Evolutionary conservation across 1,139 yeast genomes (phyloP), one percentile per base, ranked within the genome.

Genomic region (Scheffersomyces titani): DNA sequence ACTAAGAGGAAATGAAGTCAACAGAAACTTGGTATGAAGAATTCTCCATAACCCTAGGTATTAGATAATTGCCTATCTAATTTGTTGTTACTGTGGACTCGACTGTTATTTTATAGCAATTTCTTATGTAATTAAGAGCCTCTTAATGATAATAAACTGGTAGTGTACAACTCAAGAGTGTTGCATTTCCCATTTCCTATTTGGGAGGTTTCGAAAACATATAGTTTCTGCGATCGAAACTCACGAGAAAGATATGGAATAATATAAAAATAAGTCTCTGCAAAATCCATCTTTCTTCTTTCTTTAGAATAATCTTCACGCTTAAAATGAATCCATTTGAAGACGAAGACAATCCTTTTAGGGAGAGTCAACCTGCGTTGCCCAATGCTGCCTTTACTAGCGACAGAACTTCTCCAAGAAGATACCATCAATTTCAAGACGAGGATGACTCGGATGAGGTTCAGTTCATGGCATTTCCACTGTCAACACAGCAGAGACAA

Each of bases 341-440:
- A 40, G 78, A 72, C 49, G 71, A 71, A 3, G 71, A 67, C 55
- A 59, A 63, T 51, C 80, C 81, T 2, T 77, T 74, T 59, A 60
- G 63, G 57, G 80, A 75, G 55, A 62, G 61, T 9, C 51, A 61
- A 13, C 80, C 78, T 19, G 64, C 71, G 53, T 65, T 73, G 20
- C 83, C 83, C 16, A 65, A 68, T 56, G 78, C 79, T 19, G 83
- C 82, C 2, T 78, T 78, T 60, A 76, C 80, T 0, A 70, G 74
- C 52, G 80, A 77, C 54, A 65, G 78, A 47, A 65, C 71, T 6
- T 77, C 81, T 2, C 81, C 82, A 1, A 72, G 74, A 62, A 69
- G 80, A 56, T 72, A 69, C 53, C 71, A 69, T 51, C 75, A 72
- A 40, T 60, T 71, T 44, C 57, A 55, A 13, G 69, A 63, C 7